Evolutionary conservation across 2,329 filamentous ascomycete genomes (phyloP), one percentile per base, ranked within the genome.

Genomic region (Incumbomyces delicatus): DNA sequence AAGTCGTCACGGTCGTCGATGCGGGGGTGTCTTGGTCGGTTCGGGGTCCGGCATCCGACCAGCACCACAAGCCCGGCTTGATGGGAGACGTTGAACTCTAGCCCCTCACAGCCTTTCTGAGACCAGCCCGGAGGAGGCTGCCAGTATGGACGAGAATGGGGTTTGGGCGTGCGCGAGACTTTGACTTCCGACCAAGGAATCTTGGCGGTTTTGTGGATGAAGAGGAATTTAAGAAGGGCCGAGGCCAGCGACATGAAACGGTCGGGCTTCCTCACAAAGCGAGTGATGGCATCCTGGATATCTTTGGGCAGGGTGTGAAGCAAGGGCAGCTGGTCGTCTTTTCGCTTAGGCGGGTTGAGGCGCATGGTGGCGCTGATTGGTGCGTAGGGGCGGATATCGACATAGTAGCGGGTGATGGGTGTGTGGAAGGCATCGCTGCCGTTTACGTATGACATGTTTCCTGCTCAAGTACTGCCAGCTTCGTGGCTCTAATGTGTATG

Each of bases 71-170:
- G 63, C 0, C 76, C 77, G 14, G 76, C 77, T 61, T 83, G 79
- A 52, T 83, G 79, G 29, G 74, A 78, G 46, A 82, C 70, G 52
- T 83, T 83, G 66, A 83, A 83, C 52, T 82, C 77, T 32, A 80
- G 63, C 13, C 48, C 44, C 22, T 45, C 27, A n/a, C 22, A 14
- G 14, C 34, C 30, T 40, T 31, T 36, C 16, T 43, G 31, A 18
- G 35, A 44, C 42, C 53, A 44, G 18, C 48, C 61, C 20, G 59
- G 51, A 1, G 66, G 58, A 17, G 75, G 64, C 10, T 73, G 63
- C 47, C 73, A 80, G 56, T 73, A 80, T 0, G 79, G 79, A 45
- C 68, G 63, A 36, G 63, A 58, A 51, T 71, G 64, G 4, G 69
- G 67, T 45, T 69, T 56, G 64, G 71, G 55, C 58, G 73, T 69